Base-by-base conservation (phyloP, 2,329 filamentous ascomycete genomes). In the Aspergillus fructus region DNA sequence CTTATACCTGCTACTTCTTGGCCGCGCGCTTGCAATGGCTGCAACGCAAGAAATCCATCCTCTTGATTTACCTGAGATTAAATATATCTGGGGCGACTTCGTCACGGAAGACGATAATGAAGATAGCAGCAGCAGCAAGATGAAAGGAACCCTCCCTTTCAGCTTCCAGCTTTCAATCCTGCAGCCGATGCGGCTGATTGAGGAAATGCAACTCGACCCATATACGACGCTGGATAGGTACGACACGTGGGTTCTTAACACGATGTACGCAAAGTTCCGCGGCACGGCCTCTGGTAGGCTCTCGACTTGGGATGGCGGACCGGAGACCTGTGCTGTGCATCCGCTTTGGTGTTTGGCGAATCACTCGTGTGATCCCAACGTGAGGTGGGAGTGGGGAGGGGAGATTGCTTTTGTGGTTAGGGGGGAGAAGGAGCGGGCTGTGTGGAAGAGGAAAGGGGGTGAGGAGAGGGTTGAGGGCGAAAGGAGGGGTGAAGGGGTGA, bases 321-420 rank as follows among this genome's bases (percentile, higher is more conserved):
- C 94, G 0, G 94, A 97, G 67, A 89, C 96, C 4, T 91, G 91
- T 27, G 93, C 93, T 27, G 93, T 97, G 27, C 93, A 97, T 76
- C 92, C 93, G 2, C 86, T 96, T 65, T 99, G 94, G 92, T 97
- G 93, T 75, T 81, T 97, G 30, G 93, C 93, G 27, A 99, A 99
- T 69, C 94, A 99, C 72, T 91, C 92, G 72, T 99, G 94, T 75
- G 87, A 96, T 70, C 94, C 94, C 8, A 97, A 96, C 72, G 92
- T 97, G 40, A 85, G 85, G 3, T 99, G 94, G 94, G 90, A 96
- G 68, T 97, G 93, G 91, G 87, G 89, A 49, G 72, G 71, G 4
- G 73, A 77, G 63, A 76, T 76, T 55, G 74, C 70, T 3, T 75
- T 76, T 64, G 64, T 69, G 17, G 74, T 70, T 12, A 61, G 75